phyloP scores from a whole-genome alignment of 164 flowering plant genomes.

The Macadamia integrifolia region DNA sequence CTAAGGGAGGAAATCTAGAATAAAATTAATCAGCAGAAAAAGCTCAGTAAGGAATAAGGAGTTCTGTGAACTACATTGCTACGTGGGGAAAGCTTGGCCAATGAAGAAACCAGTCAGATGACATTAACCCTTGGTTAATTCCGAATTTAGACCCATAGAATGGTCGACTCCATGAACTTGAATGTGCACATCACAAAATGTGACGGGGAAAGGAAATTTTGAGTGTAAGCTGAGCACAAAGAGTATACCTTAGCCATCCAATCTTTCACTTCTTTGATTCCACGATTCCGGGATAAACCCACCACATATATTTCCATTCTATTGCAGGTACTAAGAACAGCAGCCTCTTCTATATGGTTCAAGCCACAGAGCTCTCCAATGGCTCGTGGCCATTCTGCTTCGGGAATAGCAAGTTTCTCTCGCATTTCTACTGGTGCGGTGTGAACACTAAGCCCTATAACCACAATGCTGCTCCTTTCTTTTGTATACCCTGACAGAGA shows the following conservation, averaged over 20 bases:
- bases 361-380: conserved; percentile 79
- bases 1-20: not conserved
- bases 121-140: not conserved
- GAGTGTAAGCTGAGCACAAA: not conserved
- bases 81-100: not conserved
- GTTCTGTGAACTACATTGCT: not conserved
- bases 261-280: conserved; percentile 94
- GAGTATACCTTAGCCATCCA: conserved; percentile 94
- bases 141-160: not conserved
- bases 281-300: conserved; percentile 89
- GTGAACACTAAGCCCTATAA: conserved; percentile 95
- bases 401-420: conserved; percentile 95
- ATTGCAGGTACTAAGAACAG: conserved; percentile 98
- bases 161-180: not conserved
- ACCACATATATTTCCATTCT: conserved; percentile 96
- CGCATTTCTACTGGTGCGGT: conserved; percentile 96
- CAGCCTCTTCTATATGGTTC: conserved; percentile 98
- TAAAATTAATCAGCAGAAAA: not conserved
- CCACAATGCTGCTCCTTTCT: conserved; percentile 94
- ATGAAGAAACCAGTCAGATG: not conserved
- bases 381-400: conserved; percentile 98
- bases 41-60: not conserved
- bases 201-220: not conserved
- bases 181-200: no score
- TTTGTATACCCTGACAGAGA: conserved; percentile 73